Percentiles rank a stretch among this genome's conserved stretches.
phyloP scores from a whole-genome alignment of 768 basidiomycete genomes.

The Kwoniella newhampshirensis region DNA sequence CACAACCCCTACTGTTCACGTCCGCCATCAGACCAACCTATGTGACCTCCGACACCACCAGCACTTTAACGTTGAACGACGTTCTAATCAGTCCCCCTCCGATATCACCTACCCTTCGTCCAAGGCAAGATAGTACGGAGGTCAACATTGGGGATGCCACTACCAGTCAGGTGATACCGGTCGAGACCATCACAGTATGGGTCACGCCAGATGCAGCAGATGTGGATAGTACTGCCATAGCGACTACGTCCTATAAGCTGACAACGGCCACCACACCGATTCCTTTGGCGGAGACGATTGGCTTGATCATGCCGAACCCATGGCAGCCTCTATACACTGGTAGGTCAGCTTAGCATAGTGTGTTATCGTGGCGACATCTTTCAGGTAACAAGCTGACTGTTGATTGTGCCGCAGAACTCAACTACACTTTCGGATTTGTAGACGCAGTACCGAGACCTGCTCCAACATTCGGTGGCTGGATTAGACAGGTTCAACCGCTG shows the following conservation, averaged over 20 bases:
- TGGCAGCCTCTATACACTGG: conserved; percentile 39
- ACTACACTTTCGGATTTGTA: conserved; percentile 50
- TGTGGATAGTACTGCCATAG: conserved; percentile 1
- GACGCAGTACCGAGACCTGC: conserved; percentile 43
- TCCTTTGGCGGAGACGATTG: conserved; percentile 38
- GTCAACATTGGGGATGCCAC: background rate
- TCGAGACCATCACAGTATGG: background rate
- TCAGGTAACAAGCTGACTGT: conserved; percentile 3
- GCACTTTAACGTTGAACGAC: conserved; percentile 16
- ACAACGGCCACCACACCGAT: conserved; percentile 27
- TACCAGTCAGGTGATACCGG: background rate
- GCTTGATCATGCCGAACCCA: conserved; percentile 53
- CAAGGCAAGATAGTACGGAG: background rate
- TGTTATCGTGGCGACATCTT: background rate
- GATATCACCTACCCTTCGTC: background rate
- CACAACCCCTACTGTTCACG: background rate
- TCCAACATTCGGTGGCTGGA: conserved; percentile 39
- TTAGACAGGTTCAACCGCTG: conserved; percentile 44
- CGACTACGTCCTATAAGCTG: conserved; percentile 10
- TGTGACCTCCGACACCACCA: background rate
- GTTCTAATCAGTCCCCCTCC: conserved; percentile 17
- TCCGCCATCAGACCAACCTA: background rate
- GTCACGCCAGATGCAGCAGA: background rate
- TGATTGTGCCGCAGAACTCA: conserved; percentile 41
- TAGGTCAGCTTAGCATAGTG: conserved; percentile 21